Base-by-base conservation (phyloP, 108 stramenopile genomes). In the Cyclotella baltica region DNA sequence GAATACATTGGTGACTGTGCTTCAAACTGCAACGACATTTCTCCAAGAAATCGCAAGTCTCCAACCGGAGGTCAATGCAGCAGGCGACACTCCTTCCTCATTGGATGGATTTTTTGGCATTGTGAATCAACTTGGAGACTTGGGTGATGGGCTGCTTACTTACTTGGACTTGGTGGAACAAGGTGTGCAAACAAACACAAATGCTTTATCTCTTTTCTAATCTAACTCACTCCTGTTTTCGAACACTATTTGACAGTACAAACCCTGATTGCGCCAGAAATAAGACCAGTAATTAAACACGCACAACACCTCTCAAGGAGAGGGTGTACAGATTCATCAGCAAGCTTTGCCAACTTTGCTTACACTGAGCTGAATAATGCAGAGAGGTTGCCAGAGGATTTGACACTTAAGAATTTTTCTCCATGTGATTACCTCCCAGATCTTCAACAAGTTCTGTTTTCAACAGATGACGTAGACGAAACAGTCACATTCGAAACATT, bases 371-470 rank as follows among this genome's bases (percentile, higher is more conserved):
- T 76, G 16, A 35, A 58, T 15, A 52, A 55, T 4, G 52, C 52
- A 4, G 11, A 4, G 9, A 4, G 9, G 4, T 22, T 53, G 52
- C 52, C 52, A 16, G 66, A 53, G 20, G 19, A 11, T 23, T 30
- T 57, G 33, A 27, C 28, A 30, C 9, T 3, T 31, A 66, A 47
- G 15, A 52, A 67, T 0, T 76, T 76, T 23, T 19, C 63, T 27
- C 63, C 75, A 19, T 76, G 75, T 34, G 75, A 76, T 25, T 67
- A 76, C 66, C 50, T 76, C 4, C 37, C 57, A 43, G 50, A 76
- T 33, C 66, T 76, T 57, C 75, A 76, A 40, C 51, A 55, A 37
- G 75, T 23, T 52, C 55, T 76, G 33, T 52, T 65, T 31, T 59
- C 53, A 19, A 47, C 72, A 48, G 29, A 47, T 1, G 52, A 38